phyloP scores from a whole-genome alignment of 305 asterid genomes.

The Fraxinus angustifolia region DNA sequence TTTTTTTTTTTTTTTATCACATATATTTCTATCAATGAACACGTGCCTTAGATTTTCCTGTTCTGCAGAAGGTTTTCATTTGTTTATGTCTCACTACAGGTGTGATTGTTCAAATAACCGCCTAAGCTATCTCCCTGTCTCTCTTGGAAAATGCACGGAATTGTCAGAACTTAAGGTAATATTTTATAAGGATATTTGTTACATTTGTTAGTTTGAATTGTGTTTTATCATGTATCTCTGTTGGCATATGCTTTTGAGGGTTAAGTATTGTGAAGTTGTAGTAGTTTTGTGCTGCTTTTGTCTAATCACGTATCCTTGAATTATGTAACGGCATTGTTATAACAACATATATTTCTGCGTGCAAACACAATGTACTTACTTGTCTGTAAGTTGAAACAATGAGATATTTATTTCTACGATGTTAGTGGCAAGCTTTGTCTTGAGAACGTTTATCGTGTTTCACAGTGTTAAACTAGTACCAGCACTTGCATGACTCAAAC shows the following conservation, averaged over 20 bases:
- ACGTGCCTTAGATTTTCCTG: slow-evolving; percentile 21
- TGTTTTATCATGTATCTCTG: slow-evolving; percentile 4
- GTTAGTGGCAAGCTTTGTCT: not conserved
- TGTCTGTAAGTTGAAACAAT: not conserved
- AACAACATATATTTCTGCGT: not conserved
- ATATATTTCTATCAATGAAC: slow-evolving; percentile 4
- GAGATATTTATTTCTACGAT: not conserved
- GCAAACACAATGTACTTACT: not conserved
- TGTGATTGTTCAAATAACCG: slow-evolving; percentile 87
- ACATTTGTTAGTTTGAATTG: slow-evolving; percentile 4
- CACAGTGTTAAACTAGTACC: not conserved
- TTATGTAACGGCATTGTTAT: not conserved
- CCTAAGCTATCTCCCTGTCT: slow-evolving; percentile 63
- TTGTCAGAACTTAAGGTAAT: slow-evolving; percentile 81
- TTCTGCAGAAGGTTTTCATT: slow-evolving; percentile 22
- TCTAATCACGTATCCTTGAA: not conserved
- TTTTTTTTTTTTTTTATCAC: not conserved
- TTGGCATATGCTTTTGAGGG: not conserved
- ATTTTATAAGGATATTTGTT: slow-evolving; percentile 3
- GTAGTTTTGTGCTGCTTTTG: not conserved
- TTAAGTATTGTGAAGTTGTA: not conserved
- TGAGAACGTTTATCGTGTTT: not conserved
- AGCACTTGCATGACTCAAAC: not conserved
- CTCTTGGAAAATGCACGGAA: slow-evolving; percentile 68
- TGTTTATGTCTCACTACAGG: slow-evolving; percentile 43